Evolutionary conservation across 192 early-diverging fungal genomes (phyloP), one percentile per base, ranked within the genome.

Genomic region (Coemansia sp.): DNA sequence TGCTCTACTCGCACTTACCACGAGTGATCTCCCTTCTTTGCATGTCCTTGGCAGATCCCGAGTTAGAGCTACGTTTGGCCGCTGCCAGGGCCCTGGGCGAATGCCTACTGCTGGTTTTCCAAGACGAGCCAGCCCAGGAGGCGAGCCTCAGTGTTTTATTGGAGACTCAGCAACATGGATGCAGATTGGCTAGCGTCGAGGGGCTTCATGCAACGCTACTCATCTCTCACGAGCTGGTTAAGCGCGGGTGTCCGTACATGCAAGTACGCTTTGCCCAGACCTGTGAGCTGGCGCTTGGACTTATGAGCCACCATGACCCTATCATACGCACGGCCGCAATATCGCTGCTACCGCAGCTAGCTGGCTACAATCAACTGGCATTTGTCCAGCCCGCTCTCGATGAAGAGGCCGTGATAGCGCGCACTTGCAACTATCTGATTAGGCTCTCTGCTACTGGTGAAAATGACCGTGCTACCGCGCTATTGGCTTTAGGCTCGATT

Each of bases 201-300:
- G 84, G 88, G 14, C 87, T 90, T n/a, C 95, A 97, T 72, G 95
- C 93, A 2, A 87, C 90, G 34, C 79, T 97, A 20, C 79, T 99
- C 45, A 90, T 88, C 1, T 86, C 89, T 68, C 85, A 89, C 35
- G 93, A 92, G 64, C 73, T 99, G 37, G 75, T 97, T 16, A 75
- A 82, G 45, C 91, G 93, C 65, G 87, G 93, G 42, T 90, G 90
- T 56, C 89, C 88, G 86, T 95, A 93, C 75, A 95, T 97, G 89
- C 86, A 89, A 8, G 84, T 88, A 18, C 84, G 86, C 66, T 96
- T 94, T 66, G 82, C 68, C 39, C 87, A 88, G 28, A 88, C 91
- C 6, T 87, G 89, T 56, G 91, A 95, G 7, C 83, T 87, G 25
- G 91, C 94, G 10, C 73, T 95, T 20, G 74, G 85, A 50, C 87